phyloP scores from a whole-genome alignment of 164 flowering plant genomes.

The Houttuynia cordata region DNA sequence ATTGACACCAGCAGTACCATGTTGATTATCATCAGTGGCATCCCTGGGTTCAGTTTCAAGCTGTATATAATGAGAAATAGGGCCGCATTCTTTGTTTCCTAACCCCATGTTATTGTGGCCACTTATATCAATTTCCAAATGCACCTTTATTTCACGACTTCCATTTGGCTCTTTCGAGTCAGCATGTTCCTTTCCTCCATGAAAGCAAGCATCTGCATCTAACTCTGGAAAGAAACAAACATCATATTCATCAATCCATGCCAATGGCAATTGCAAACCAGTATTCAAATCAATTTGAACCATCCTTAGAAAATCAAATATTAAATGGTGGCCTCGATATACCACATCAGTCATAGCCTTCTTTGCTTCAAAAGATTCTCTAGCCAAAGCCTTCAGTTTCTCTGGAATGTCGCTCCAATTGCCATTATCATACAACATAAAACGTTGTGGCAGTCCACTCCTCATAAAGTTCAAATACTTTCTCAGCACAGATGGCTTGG shows the following conservation, averaged over 20 bases:
- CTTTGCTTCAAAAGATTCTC: constrained; percentile 40
- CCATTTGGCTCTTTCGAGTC: constrained; percentile 17
- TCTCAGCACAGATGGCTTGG: constrained; percentile 28
- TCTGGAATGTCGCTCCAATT: constrained; percentile 65
- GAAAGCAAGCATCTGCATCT: constrained; percentile 18
- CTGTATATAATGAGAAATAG: constrained; percentile 30
- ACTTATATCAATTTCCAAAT: constrained; percentile 58
- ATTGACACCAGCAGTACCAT: neutral
- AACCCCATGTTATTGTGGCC: constrained; percentile 21
- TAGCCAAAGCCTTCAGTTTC: constrained; percentile 25
- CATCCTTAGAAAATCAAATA: constrained; percentile 73
- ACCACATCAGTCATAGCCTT: constrained; percentile 46
- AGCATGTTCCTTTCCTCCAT: constrained; percentile 11
- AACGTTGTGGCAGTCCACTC: constrained; percentile 47
- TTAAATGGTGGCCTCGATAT: constrained; percentile 23
- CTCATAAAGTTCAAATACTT: constrained; percentile 54
- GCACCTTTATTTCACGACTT: constrained; percentile 48
- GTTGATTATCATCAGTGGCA: neutral
- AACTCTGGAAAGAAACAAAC: constrained; percentile 72
- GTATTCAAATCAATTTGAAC: constrained; percentile 41
- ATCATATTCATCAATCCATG: constrained; percentile 84
- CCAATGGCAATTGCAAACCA: constrained; percentile 48
- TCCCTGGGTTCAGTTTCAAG: constrained; percentile 23
- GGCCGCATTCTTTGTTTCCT: constrained; percentile 34
- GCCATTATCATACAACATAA: constrained; percentile 53